phyloP scores from a whole-genome alignment of 208 protist species.

The Trypanosoma theileri region DNA sequence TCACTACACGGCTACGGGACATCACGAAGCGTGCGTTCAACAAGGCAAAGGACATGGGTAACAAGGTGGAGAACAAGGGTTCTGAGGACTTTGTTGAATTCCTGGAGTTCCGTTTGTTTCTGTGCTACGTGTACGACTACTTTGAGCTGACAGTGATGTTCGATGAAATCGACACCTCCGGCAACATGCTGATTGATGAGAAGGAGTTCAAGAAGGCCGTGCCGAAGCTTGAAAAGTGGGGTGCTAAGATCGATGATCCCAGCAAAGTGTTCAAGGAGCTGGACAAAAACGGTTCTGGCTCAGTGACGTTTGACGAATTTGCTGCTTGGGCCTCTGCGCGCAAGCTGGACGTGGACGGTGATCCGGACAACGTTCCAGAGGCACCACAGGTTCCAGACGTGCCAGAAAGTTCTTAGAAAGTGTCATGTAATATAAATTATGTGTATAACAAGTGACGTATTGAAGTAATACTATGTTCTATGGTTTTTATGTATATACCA shows the following conservation, averaged over 20 bases:
- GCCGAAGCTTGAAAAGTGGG: constrained; percentile 61
- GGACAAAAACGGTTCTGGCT: constrained; percentile 62
- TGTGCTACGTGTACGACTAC: constrained; percentile 54
- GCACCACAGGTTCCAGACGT: no score
- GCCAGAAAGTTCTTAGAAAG: not conserved
- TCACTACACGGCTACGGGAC: constrained; percentile 59
- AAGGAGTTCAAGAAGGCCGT: constrained; percentile 68
- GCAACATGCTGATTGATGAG: constrained; percentile 62
- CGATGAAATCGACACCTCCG: constrained; percentile 76
- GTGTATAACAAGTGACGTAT: not conserved
- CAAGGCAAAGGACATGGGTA: constrained; percentile 63
- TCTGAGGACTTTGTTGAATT: constrained; percentile 57
- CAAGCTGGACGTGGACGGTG: constrained; percentile 64
- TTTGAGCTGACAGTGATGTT: constrained; percentile 82
- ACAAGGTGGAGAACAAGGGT: constrained; percentile 32
- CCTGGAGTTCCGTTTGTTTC: constrained; percentile 78
- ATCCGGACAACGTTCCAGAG: constrained; percentile 39
- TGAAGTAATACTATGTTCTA: no score
- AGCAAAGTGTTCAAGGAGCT: constrained; percentile 71
- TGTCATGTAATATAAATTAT: constrained; percentile 6
- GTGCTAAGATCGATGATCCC: constrained; percentile 50
- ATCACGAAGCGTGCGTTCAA: constrained; percentile 83
- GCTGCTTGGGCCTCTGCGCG: constrained; percentile 51
- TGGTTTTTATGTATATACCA: no score
- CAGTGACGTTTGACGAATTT: constrained; percentile 84